phyloP scores from a whole-genome alignment of 148 eudicot genomes.

The Heliamphora exappendiculata region DNA sequence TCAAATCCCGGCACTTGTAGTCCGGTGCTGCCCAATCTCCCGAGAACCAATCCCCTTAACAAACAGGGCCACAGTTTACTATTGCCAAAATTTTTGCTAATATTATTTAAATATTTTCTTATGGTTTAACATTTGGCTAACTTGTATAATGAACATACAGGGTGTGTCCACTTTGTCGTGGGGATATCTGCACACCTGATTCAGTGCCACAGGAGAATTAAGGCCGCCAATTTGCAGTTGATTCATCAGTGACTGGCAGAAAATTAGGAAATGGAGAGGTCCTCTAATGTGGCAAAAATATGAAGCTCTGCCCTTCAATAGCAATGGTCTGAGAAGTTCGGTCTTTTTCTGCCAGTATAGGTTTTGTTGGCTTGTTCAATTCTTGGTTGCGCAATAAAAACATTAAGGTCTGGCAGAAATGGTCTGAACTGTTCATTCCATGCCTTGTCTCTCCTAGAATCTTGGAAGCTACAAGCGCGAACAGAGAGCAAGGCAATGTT shows the following conservation, averaged over 20 bases:
- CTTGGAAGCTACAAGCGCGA: conserved; percentile 6
- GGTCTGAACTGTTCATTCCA: conserved; percentile 11
- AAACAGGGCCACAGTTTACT: too few species aligned
- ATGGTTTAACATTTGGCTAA: neutral
- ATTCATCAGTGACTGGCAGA: neutral
- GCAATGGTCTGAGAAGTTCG: neutral
- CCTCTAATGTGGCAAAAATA: neutral
- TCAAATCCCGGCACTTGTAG: too few species aligned
- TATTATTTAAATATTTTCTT: neutral
- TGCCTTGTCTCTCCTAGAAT: conserved; percentile 2
- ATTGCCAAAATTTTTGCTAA: neutral
- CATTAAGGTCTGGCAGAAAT: conserved; percentile 13
- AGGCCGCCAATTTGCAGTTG: conserved; percentile 1
- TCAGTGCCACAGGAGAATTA: conserved; percentile 28
- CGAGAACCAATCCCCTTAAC: too few species aligned
- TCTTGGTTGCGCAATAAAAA: neutral
- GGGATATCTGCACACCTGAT: conserved; percentile 54
- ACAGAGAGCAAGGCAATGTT: neutral
- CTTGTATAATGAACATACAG: conserved; percentile 24
- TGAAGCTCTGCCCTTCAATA: neutral
- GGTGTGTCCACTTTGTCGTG: conserved; percentile 86
- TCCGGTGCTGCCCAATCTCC: too few species aligned
- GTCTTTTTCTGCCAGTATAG: conserved; percentile 10
- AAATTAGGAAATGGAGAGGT: neutral
- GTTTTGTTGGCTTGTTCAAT: neutral